Conservation (phyloP, 2,329 filamentous ascomycete species). For the Neofusicoccum sp. region DNA sequence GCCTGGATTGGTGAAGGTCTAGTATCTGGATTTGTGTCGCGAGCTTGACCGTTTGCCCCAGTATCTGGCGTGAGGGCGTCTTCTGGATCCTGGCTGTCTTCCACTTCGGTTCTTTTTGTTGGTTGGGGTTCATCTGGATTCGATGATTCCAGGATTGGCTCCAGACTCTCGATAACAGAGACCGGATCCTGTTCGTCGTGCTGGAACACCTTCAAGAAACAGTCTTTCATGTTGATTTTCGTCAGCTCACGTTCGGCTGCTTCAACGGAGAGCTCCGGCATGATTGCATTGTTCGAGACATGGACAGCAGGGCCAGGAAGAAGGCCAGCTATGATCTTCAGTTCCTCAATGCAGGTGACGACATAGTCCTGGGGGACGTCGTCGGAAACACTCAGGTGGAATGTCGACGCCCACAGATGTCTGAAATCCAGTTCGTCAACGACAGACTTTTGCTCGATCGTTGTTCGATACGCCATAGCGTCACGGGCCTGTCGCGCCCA, state of each 20-base stretch:
- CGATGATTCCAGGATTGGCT: conserved; percentile 83
- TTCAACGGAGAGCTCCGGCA: conserved; percentile 82
- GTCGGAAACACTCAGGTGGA: conserved; percentile 61
- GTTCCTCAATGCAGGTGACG: conserved; percentile 63
- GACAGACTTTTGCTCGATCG: conserved; percentile 27
- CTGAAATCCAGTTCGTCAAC: conserved; percentile 55
- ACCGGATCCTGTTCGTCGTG: conserved; percentile 80
- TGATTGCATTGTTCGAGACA: conserved; percentile 82
- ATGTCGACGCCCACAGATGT: conserved; percentile 68
- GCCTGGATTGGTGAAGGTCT: conserved; percentile 59
- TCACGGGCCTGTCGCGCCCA: conserved; percentile 63
- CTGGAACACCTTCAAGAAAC: conserved; percentile 88
- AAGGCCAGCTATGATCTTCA: conserved; percentile 57
- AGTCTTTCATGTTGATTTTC: conserved; percentile 92
- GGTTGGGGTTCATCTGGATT: neutral
- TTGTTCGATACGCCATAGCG: conserved; percentile 48
- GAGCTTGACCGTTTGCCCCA: conserved; percentile 20
- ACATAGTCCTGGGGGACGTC: conserved; percentile 61
- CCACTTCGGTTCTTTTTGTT: conserved; percentile 12
- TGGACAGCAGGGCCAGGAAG: conserved; percentile 56
- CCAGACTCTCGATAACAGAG: conserved; percentile 84
- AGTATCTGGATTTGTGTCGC: conserved; percentile 5
- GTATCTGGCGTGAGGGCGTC: conserved; percentile 21
- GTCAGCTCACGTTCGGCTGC: conserved; percentile 89
- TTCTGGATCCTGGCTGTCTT: conserved; percentile 22